These are phyloP conservation scores for Saccharomyces eubayanus DNA, from an alignment of 805 yeast species.

Conservation along the genomic window DNA sequence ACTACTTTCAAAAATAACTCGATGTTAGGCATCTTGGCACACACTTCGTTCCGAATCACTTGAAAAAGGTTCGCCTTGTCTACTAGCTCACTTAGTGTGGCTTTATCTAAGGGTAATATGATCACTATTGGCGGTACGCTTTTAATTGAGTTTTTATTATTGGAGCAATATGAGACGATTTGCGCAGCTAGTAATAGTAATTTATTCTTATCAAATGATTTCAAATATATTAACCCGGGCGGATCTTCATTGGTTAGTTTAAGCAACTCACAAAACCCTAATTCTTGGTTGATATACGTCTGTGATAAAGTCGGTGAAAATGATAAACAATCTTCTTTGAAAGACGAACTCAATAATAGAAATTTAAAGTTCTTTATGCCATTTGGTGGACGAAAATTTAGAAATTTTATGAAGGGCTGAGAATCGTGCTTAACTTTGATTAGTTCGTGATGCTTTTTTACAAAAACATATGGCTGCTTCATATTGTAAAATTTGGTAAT, in stretches of 20 bases:
- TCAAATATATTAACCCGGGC: constrained; percentile 22
- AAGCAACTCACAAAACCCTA: constrained; percentile 30
- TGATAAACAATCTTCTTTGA: constrained; percentile 21
- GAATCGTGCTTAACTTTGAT: constrained; percentile 41
- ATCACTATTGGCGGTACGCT: constrained; percentile 25
- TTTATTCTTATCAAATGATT: constrained; percentile 35
- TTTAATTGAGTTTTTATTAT: constrained; percentile 21
- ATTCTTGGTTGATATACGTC: constrained; percentile 28
- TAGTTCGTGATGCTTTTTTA: constrained; percentile 27
- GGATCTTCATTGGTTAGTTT: constrained; percentile 23
- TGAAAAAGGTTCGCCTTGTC: constrained; percentile 41
- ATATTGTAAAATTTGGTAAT: constrained; percentile 19
- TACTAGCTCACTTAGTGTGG: constrained; percentile 36
- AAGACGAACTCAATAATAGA: constrained; percentile 35
- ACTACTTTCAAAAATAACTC: constrained; percentile 33
- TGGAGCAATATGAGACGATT: constrained; percentile 29
- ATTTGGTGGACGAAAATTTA: constrained; percentile 48
- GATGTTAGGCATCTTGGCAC: constrained; percentile 25
- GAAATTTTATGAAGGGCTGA: constrained; percentile 47
- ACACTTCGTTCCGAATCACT: constrained; percentile 35
- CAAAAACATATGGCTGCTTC: constrained; percentile 25
- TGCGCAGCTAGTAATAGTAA: constrained; percentile 43
- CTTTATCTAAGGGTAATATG: constrained; percentile 21
- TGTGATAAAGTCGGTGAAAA: constrained; percentile 28
- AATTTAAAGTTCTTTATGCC: constrained; percentile 46